phyloP scores from a whole-genome alignment of 192 early-diverging fungal genomes.

The Mortierella antarctica region DNA sequence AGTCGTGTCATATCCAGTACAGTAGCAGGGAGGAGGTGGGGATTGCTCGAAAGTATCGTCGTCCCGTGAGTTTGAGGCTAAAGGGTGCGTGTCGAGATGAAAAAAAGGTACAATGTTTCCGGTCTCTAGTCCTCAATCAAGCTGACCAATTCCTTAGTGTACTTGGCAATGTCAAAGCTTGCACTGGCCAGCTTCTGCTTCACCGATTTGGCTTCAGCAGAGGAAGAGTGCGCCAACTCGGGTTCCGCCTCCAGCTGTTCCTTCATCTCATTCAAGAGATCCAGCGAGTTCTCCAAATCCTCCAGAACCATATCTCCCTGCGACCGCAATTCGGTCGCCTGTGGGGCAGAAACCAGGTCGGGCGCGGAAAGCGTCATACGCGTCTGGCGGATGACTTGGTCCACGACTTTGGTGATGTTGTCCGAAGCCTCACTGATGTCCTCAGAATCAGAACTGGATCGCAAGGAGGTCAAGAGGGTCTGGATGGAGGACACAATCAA shows the following conservation, averaged over 20 bases:
- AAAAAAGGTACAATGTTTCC: background rate
- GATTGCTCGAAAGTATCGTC: background rate
- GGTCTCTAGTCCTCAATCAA: constrained; percentile 55
- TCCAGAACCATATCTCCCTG: constrained; percentile 70
- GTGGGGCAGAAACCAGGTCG: constrained; percentile 44
- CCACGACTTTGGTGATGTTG: constrained; percentile 69
- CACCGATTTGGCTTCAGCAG: constrained; percentile 67
- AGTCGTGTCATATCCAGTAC: too few species aligned
- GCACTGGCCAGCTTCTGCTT: constrained; percentile 89
- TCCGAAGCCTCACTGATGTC: constrained; percentile 68
- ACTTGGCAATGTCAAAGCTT: constrained; percentile 91
- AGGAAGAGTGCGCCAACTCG: constrained; percentile 47
- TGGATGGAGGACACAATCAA: constrained; percentile 85
- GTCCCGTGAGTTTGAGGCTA: background rate
- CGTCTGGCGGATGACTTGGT: constrained; percentile 63
- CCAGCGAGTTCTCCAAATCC: constrained; percentile 63
- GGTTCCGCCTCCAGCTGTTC: constrained; percentile 59
- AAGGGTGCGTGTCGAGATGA: background rate
- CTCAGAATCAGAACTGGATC: constrained; percentile 58
- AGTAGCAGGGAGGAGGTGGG: background rate
- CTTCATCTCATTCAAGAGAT: constrained; percentile 69
- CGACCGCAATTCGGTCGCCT: constrained; percentile 36
- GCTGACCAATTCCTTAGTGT: constrained; percentile 84
- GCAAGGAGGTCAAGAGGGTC: constrained; percentile 70
- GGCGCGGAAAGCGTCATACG: constrained; percentile 56